Evolutionary conservation across 2,329 filamentous ascomycete genomes (phyloP).

Genomic region (Arthrocladium fulminans): DNA sequence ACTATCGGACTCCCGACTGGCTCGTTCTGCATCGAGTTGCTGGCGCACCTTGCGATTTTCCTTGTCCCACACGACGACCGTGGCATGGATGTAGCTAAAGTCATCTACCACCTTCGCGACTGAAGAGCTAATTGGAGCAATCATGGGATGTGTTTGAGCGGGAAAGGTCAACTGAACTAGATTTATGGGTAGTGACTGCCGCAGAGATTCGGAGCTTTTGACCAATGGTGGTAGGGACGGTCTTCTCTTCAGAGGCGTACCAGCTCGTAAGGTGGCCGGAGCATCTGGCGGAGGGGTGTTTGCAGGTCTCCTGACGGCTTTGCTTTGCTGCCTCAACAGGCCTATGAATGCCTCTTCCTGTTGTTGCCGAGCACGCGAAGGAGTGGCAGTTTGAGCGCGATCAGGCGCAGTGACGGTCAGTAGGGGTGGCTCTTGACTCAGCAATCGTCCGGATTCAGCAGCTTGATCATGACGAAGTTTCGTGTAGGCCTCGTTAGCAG

Average conservation of each 20-base stretch:
- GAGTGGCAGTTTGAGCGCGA: slow-evolving; percentile 16
- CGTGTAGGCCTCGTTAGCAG: slow-evolving; percentile 41
- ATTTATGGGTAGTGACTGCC: slow-evolving; percentile 1
- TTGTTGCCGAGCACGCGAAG: slow-evolving; percentile 24
- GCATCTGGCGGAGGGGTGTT: slow-evolving; percentile 1
- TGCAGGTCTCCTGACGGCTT: slow-evolving; percentile 13
- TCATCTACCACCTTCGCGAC: slow-evolving; percentile 32
- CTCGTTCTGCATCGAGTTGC: slow-evolving; percentile 41
- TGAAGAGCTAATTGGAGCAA: slow-evolving; percentile 14
- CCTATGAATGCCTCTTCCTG: slow-evolving; percentile 40
- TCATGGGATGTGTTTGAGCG: not conserved
- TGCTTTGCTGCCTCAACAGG: slow-evolving; percentile 38
- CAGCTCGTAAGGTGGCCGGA: not conserved
- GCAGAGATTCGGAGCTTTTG: slow-evolving; percentile 5
- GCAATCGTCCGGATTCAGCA: slow-evolving; percentile 35
- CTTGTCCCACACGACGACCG: slow-evolving; percentile 39
- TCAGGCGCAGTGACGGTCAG: slow-evolving; percentile 8
- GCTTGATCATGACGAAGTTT: slow-evolving; percentile 36
- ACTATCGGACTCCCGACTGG: slow-evolving; percentile 42
- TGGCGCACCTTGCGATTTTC: slow-evolving; percentile 36
- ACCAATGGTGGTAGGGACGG: slow-evolving; percentile 5
- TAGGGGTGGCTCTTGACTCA: slow-evolving; percentile 27
- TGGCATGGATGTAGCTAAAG: slow-evolving; percentile 36
- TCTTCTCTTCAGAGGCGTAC: slow-evolving; percentile 3
- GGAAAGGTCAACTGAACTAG: not conserved